A percentile compares a stretch with the other conserved stretches of the same genome.
Conservation (phyloP, 495 filamentous ascomycete species). For the Pyrenopolyporus hunteri region DNA sequence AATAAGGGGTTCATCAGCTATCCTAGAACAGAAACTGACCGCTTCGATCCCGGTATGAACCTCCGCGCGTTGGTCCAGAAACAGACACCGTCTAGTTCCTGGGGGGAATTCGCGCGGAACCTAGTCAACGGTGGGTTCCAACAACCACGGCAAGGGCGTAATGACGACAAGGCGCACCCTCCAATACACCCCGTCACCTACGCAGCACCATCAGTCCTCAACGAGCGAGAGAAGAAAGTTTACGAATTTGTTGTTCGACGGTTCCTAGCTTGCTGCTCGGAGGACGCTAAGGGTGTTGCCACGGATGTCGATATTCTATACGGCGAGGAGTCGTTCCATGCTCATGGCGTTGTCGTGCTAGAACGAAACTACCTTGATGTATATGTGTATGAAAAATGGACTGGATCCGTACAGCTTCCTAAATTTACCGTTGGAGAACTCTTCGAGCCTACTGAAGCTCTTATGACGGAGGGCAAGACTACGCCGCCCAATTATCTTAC, state of each 20-base stretch:
- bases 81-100: constrained; percentile 73
- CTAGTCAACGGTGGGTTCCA: constrained; percentile 80
- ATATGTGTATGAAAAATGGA: constrained; percentile 96
- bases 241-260: constrained; percentile 95
- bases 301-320: constrained; percentile 86
- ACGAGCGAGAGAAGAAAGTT: constrained; percentile 71
- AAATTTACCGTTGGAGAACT: constrained; percentile 75
- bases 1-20: constrained; percentile 96
- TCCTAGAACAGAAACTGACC: constrained; percentile 94
- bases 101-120: constrained; percentile 84
- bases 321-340: constrained; percentile 80
- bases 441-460: constrained; percentile 89
- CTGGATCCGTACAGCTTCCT: constrained; percentile 81
- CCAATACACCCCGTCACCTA: constrained; percentile 94
- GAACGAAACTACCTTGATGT: constrained; percentile 94
- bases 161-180: constrained; percentile 96
- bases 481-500: constrained; percentile 83
- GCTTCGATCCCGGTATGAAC: constrained; percentile 91
- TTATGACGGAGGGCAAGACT: constrained; percentile 87
- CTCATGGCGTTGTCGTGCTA: constrained; percentile 83
- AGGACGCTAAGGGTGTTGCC: constrained; percentile 84
- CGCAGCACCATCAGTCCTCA: constrained; percentile 66
- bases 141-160: constrained; percentile 77
- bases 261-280: constrained; percentile 95
- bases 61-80: constrained; percentile 80